Evolutionary conservation across 371 early-diverging fungal genomes (phyloP).

Genomic region (Conidiobolus incongruus): DNA sequence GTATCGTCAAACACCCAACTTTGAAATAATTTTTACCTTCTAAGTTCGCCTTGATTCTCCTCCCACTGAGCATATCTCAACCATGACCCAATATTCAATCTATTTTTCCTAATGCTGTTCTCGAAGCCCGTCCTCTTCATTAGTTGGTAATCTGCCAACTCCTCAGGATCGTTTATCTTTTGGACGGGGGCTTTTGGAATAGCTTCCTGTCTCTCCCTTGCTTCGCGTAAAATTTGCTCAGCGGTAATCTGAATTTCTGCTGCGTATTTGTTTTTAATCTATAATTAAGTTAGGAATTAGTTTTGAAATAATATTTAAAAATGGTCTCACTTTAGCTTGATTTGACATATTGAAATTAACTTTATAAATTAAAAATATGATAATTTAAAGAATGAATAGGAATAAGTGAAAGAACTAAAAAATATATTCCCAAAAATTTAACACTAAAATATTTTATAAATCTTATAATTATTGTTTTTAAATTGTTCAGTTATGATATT

Average conservation of each 20-base stretch:
- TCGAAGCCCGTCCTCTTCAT: slow-evolving; percentile 88
- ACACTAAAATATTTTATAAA: no score
- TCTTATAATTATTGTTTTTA: no score
- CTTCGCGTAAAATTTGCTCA: slow-evolving; percentile 92
- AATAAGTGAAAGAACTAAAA: no score
- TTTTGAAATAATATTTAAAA: no score
- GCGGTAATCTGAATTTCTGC: slow-evolving; percentile 97
- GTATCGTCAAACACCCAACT: no score
- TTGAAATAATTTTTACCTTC: slow-evolving; percentile 16
- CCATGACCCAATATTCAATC: slow-evolving; percentile 72
- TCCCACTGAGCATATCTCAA: slow-evolving; percentile 92
- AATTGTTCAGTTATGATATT: no score
- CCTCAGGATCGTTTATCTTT: slow-evolving; percentile 82
- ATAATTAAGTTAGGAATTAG: no score
- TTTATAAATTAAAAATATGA: no score
- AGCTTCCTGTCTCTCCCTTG: slow-evolving; percentile 71
- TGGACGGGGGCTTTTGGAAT: slow-evolving; percentile 58
- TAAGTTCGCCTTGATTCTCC: slow-evolving; percentile 65
- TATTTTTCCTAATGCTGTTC: slow-evolving; percentile 67
- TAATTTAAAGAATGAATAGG: no score
- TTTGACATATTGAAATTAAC: no score
- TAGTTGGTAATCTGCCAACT: slow-evolving; percentile 70
- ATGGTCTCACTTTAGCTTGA: no score
- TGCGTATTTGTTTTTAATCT: slow-evolving; percentile 94
- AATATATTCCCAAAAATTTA: no score